phyloP scores from a whole-genome alignment of 2,329 filamentous ascomycete species.

The Bipolaris sorokiniana region DNA sequence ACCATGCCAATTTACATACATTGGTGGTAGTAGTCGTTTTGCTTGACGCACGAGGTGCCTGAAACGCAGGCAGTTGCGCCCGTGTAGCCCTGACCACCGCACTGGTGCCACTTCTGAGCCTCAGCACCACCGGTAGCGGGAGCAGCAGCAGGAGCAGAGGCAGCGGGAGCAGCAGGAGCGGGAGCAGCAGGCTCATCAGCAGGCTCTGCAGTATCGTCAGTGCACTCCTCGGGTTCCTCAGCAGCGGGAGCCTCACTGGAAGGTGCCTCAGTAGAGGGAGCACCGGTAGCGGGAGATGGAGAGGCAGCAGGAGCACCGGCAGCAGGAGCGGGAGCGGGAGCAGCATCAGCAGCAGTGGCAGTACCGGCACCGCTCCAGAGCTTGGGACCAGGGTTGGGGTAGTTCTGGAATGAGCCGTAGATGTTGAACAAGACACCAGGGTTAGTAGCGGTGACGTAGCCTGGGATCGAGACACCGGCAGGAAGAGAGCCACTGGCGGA shows the following conservation, averaged over 20 bases:
- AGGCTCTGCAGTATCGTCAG: background rate
- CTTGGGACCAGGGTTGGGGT: constrained; percentile 44
- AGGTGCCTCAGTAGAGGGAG: constrained; percentile 11
- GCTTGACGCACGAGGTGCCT: constrained; percentile 49
- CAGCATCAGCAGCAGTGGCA: constrained; percentile 17
- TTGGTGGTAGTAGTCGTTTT: constrained; percentile 57
- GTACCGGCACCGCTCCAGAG: constrained; percentile 42
- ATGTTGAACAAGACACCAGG: constrained; percentile 53
- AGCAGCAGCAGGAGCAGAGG: constrained; percentile 26
- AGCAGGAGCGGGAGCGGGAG: background rate
- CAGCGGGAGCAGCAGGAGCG: constrained; percentile 24
- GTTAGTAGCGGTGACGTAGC: constrained; percentile 49
- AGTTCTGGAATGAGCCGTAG: constrained; percentile 46
- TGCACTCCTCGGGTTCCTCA: background rate
- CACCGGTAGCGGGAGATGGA: constrained; percentile 8
- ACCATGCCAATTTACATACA: constrained; percentile 40
- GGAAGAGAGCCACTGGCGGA: constrained; percentile 42
- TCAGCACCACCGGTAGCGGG: constrained; percentile 23
- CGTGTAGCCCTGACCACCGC: constrained; percentile 53
- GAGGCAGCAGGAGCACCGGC: constrained; percentile 11
- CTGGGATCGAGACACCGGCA: constrained; percentile 55
- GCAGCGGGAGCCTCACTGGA: background rate
- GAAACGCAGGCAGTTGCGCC: constrained; percentile 51
- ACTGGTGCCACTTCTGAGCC: constrained; percentile 51
- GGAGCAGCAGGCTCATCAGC: background rate